Conservation (phyloP, 306 rosid species). For the Rosa lucieae region DNA sequence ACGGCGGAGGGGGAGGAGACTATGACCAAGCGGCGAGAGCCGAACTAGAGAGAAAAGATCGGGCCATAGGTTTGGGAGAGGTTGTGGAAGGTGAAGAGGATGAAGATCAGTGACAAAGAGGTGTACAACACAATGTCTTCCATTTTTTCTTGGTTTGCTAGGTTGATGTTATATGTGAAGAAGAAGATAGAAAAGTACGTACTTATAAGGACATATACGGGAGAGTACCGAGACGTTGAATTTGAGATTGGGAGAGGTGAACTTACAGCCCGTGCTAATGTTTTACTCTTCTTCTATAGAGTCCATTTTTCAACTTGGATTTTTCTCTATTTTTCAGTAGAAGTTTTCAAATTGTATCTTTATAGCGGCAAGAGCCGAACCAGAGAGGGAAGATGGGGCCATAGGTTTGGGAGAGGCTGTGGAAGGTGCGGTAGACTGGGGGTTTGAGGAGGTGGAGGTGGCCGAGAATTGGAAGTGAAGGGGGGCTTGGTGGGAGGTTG, state of each 20-base stretch:
- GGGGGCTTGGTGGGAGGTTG: constrained; percentile 58
- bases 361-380: constrained; percentile 29
- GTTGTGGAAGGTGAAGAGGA: constrained; percentile 27
- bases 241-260: too few relatives aligned
- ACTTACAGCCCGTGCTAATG: too few relatives aligned
- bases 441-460: constrained; percentile 52
- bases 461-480: constrained; percentile 56
- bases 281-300: too few relatives aligned
- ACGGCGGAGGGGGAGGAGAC: constrained; percentile 46
- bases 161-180: neutral
- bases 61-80: constrained; percentile 51
- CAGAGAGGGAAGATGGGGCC: constrained; percentile 41
- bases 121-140: constrained; percentile 12
- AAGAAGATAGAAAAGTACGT: neutral
- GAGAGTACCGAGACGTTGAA: neutral
- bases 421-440: constrained; percentile 41
- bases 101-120: constrained; percentile 19
- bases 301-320: too few relatives aligned
- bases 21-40: constrained; percentile 35
- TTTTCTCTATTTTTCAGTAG: too few relatives aligned
- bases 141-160: neutral
- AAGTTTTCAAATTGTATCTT: too few relatives aligned
- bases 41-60: constrained; percentile 29
- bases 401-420: constrained; percentile 39
- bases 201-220: neutral